Evolutionary conservation across 2,329 filamentous ascomycete genomes (phyloP), one percentile per base, ranked within the genome.

Genomic region (Plectosphaerella plurivora): DNA sequence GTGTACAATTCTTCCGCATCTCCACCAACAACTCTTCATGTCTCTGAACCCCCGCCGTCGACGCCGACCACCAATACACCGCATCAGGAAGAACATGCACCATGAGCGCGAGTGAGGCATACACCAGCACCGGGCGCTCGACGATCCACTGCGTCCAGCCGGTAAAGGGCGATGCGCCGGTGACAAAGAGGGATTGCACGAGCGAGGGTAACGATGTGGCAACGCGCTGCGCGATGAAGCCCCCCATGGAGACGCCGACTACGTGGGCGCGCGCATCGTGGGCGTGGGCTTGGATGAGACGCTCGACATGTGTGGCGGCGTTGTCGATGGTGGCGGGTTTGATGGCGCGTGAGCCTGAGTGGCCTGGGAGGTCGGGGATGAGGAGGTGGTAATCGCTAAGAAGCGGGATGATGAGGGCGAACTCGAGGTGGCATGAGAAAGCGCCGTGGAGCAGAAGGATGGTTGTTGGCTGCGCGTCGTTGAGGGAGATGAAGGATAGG

Each of bases 231-330:
- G 61, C 60, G 2, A 72, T 53, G 51, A 65, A 74, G 2, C 69
- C 71, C 11, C 71, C 71, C 50, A 70, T 68, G 2, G 71, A 75
- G 20, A 74, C 45, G 3, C 71, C 71, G 33, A 71, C 68, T 28
- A 74, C 45, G 55, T 74, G 72, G 4, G 71, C 72, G 3, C 57
- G 57, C 6, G 65, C 61, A 49, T 62, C 59, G 45, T 72, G 65
- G 11, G 70, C 71, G 51, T 68, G 62, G 4, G 55, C 51, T 10
- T 60, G 63, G 50, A 75, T 71, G 49, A 74, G 59, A 2, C 57
- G 50, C 10, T 71, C 67, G 15, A 75, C 60, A 14, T 60, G 62
- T 25, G 65, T 61, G 41, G 68, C 65, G 18, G 62, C 60, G 22
- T 62, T 56, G 9, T 53, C 54, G 41, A 70, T 62, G 5, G 66